phyloP scores from a whole-genome alignment of 164 flowering plant genomes.

The Umbellularia californica region DNA sequence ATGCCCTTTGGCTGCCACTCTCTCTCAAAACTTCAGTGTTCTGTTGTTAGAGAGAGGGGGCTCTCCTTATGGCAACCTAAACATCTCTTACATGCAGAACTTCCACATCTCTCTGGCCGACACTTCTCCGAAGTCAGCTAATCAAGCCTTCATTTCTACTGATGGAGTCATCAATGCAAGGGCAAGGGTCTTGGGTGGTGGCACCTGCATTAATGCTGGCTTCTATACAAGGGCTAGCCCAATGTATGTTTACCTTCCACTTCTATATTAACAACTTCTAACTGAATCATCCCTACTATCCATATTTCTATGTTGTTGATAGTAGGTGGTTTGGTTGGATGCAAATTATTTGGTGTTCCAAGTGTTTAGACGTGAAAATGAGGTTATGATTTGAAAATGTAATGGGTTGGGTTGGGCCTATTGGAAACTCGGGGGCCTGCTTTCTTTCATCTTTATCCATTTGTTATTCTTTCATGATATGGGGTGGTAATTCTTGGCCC shows the following conservation, averaged over 20 bases:
- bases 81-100: slow-evolving; percentile 55
- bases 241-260: slow-evolving; percentile 27
- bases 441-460: too few relatives aligned
- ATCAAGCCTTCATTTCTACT: slow-evolving; percentile 69
- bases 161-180: slow-evolving; percentile 84
- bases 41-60: slow-evolving; percentile 84
- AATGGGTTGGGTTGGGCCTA: too few relatives aligned
- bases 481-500: too few relatives aligned
- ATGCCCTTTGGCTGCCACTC: slow-evolving; percentile 89
- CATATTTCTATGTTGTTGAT: too few relatives aligned
- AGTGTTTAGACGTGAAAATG: too few relatives aligned
- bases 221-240: slow-evolving; percentile 80
- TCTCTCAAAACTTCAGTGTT: slow-evolving; percentile 71
- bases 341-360: too few relatives aligned
- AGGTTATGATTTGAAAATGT: too few relatives aligned
- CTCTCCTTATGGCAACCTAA: slow-evolving; percentile 54
- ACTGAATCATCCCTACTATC: too few relatives aligned
- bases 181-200: slow-evolving; percentile 88
- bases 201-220: slow-evolving; percentile 84
- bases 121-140: slow-evolving; percentile 58
- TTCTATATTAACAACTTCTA: too few relatives aligned
- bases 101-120: slow-evolving; percentile 71
- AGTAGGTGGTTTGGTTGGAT: too few relatives aligned
- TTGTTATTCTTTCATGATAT: too few relatives aligned
- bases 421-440: too few relatives aligned